phyloP scores from a whole-genome alignment of 306 rosid species.

The Rosa chinensis region DNA sequence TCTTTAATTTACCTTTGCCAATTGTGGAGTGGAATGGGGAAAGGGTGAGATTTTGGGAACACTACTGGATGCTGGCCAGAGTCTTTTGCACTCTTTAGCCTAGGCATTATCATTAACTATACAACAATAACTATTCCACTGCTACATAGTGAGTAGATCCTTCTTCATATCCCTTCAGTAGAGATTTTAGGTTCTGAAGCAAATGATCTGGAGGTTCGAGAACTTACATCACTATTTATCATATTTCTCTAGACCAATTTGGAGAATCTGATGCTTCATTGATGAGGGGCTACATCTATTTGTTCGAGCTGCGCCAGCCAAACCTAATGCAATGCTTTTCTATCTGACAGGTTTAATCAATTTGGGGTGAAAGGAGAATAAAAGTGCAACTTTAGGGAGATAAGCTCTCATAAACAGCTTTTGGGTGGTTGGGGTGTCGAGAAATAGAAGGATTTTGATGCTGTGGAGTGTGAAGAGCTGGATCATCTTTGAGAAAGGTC shows the following conservation, averaged over 20 bases:
- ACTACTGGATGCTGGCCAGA: neutral
- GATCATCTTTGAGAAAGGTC: neutral
- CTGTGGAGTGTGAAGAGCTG: neutral
- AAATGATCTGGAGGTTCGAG: neutral
- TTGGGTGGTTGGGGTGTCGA: neutral
- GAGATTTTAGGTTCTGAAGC: neutral
- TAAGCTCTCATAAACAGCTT: neutral
- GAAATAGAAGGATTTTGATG: neutral
- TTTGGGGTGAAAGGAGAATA: neutral
- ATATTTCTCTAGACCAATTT: neutral
- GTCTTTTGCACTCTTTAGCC: neutral
- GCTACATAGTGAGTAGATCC: neutral
- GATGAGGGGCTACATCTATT: neutral
- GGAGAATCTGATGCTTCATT: neutral
- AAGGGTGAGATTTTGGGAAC: neutral
- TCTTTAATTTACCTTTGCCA: neutral
- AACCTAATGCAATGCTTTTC: neutral
- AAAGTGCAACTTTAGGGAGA: neutral
- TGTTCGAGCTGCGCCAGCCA: neutral
- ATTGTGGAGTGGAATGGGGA: neutral
- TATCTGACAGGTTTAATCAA: neutral
- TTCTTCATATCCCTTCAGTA: neutral
- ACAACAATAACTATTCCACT: neutral
- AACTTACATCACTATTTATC: neutral
- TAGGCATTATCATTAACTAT: neutral